Conservation (phyloP, 495 filamentous ascomycete genomes). For the Penicillium angulare region DNA sequence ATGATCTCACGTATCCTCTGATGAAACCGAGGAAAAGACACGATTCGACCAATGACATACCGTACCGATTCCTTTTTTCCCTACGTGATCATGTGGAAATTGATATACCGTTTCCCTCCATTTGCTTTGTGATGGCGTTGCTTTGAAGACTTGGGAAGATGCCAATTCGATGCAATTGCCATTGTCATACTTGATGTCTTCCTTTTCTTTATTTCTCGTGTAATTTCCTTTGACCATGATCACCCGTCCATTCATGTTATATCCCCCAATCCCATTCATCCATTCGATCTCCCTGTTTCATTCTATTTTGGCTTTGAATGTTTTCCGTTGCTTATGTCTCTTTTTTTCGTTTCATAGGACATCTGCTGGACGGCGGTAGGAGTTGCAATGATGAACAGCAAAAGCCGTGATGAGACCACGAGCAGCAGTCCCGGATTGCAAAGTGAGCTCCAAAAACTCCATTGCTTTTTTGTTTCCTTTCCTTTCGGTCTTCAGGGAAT, state of each 20-base stretch:
- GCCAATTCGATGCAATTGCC: constrained; percentile 9
- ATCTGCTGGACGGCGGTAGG: constrained; percentile 3
- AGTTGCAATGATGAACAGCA: constrained; percentile 20
- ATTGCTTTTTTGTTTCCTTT: no score
- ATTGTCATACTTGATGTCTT: constrained; percentile 4
- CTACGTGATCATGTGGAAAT: constrained; percentile 18
- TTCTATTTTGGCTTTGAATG: constrained; percentile 5
- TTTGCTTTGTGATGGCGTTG: constrained; percentile 44
- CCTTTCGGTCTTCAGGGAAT: no score
- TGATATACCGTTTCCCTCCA: neutral
- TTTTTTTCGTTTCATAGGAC: neutral
- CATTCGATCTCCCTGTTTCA: neutral
- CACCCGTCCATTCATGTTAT: constrained; percentile 1
- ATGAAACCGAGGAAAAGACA: constrained; percentile 46
- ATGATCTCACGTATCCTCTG: constrained; percentile 26
- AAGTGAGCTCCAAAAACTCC: neutral
- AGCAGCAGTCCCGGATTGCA: constrained; percentile 2
- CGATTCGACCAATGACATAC: no score
- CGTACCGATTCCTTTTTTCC: no score
- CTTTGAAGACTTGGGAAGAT: constrained; percentile 35
- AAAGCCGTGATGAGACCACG: constrained; percentile 19
- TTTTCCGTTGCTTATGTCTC: constrained; percentile 8
- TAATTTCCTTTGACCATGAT: no score
- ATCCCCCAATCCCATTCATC: no score
- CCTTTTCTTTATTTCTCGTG: constrained; percentile 11